phyloP scores from a whole-genome alignment of 176 grass and related monocot species.

The Areca catechu region DNA sequence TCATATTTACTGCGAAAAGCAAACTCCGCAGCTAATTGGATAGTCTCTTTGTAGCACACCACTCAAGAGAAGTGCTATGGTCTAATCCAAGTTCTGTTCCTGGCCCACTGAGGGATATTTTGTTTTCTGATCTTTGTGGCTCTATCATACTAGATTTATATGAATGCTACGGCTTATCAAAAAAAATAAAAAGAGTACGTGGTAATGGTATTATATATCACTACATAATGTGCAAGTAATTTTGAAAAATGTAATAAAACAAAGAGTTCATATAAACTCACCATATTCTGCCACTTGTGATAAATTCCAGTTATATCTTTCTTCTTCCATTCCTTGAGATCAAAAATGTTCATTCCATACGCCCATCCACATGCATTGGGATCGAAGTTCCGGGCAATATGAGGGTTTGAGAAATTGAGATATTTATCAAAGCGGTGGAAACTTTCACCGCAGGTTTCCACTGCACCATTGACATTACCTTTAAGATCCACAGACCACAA shows the following conservation, averaged over 20 bases:
- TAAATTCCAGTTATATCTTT: conserved; percentile 99
- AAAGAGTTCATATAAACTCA: conserved; percentile 18
- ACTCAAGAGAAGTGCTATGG: no score
- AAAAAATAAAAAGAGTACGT: no score
- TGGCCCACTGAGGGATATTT: no score
- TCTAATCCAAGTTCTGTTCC: no score
- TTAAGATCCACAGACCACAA: conserved; percentile 96
- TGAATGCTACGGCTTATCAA: no score
- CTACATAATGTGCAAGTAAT: not conserved
- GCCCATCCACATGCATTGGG: conserved; percentile 97
- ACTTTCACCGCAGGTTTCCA: conserved; percentile 90
- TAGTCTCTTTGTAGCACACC: no score
- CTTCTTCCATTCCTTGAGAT: conserved; percentile 84
- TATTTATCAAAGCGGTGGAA: conserved; percentile 99
- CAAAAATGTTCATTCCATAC: conserved; percentile 99
- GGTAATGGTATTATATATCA: not conserved
- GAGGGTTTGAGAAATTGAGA: conserved; percentile 97
- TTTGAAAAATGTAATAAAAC: not conserved
- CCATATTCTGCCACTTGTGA: conserved; percentile 96
- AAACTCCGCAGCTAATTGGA: no score
- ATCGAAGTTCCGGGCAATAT: conserved; percentile 93
- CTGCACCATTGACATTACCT: conserved; percentile 89
- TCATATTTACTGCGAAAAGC: no score
- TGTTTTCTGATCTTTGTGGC: no score
- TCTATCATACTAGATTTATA: no score